Conservation (phyloP, 2,329 filamentous ascomycete genomes). For the Apiospora hydei region DNA sequence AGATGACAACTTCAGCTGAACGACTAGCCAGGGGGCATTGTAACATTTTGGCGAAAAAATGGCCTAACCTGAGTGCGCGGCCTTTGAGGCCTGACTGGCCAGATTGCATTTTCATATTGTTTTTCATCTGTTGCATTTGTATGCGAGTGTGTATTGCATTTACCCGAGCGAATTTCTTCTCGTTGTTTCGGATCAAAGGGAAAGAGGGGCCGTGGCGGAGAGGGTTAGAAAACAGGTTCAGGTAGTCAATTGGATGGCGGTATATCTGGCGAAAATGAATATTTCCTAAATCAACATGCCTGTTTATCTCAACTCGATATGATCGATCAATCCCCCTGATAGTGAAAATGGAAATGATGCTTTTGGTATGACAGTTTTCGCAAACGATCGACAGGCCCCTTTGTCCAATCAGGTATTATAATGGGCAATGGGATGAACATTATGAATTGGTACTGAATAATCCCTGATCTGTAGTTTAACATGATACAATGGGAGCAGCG, state of each 20-base stretch:
- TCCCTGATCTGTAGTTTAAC: too few species aligned
- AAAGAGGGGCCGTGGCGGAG: not conserved
- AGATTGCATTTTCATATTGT: not conserved
- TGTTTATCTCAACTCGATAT: not conserved
- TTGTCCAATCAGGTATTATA: too few species aligned
- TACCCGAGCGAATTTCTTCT: not conserved
- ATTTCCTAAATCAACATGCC: not conserved
- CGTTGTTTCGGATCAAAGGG: not conserved
- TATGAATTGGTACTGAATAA: too few species aligned
- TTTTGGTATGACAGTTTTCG: too few species aligned
- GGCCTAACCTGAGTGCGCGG: not conserved
- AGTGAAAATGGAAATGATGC: too few species aligned
- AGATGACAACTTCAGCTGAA: not conserved
- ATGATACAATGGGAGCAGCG: too few species aligned
- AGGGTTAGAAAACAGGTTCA: not conserved
- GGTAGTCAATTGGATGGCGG: conserved; percentile 10
- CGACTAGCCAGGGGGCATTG: not conserved
- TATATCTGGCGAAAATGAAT: not conserved
- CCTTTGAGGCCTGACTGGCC: not conserved
- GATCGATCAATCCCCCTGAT: too few species aligned
- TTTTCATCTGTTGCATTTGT: conserved; percentile 1
- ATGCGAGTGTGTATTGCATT: conserved; percentile 15
- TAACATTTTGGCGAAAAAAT: not conserved
- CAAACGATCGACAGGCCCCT: too few species aligned
- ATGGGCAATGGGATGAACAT: too few species aligned